Base-by-base conservation (phyloP, 202 grass and related monocot genomes). In the Musa balbisiana region DNA sequence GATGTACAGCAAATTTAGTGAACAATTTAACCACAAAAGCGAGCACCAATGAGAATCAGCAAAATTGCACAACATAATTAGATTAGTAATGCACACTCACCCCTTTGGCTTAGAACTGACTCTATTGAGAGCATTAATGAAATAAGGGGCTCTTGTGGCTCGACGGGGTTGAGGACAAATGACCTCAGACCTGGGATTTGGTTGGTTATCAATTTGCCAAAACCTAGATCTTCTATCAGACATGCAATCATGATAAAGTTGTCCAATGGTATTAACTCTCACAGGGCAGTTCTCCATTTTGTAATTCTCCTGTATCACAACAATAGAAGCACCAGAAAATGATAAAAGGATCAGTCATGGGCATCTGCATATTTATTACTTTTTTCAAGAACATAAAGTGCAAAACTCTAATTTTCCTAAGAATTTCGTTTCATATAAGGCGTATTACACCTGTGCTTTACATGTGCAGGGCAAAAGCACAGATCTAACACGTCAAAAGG, bases 211-310 rank as follows among this genome's bases (percentile, higher is more conserved):
- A 62, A 83, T 56, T 87, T 92, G 90, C 84, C 90, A 92, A 71
- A 91, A 90, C 68, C 92, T 86, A 15, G 89, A 92, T 83, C 84
- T 90, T 33, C 85, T 84, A 63, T 96, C 92, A 0, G 92, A 62
- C 55, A 65, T 24, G 8, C 71, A 79, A 24, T 87, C 92, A 10
- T 33, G 33, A 70, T 12, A n/a, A 24, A 80, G 62, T 78, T 91
- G 92, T 1, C 53, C 59, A 12, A 83, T 83, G 2, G 69, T 17
- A 75, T 68, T 64, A 22, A 88, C 76, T 74, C 73, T 83, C 76
- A 70, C 75, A 16, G 82, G 52, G 74, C 24, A 82, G 64, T 86
- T 87, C 79, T 92, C 89, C 83, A 87, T 92, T 62, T 62, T 81
- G 6, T 67, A 15, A 62, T 21, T 27, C 16, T 66, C 71, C 82